Evolutionary conservation across 768 basidiomycete species (phyloP).

Genomic region (Steccherinum ochraceum): DNA sequence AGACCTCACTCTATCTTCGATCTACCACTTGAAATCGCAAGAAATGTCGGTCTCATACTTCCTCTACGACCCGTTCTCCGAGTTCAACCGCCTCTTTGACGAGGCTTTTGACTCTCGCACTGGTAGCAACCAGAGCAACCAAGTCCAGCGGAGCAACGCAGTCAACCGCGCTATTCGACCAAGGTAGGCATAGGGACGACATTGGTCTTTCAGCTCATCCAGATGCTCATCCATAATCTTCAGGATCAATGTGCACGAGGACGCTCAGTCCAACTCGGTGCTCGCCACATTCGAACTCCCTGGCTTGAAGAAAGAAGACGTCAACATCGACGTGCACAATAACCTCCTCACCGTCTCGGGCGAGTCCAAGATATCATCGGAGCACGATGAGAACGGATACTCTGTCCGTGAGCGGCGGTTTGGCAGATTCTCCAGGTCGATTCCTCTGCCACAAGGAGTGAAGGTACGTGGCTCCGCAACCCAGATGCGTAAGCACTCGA

Average conservation of each 20-base stretch:
- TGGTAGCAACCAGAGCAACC: neutral
- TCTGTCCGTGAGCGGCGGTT: conserved; percentile 38
- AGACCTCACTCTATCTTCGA: too few relatives aligned
- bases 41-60: conserved; percentile 26
- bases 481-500: neutral
- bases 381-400: conserved; percentile 29
- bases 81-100: conserved; percentile 38
- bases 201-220: neutral
- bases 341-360: conserved; percentile 41
- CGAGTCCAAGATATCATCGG: conserved; percentile 25
- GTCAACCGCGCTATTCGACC: neutral
- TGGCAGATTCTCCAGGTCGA: conserved; percentile 41
- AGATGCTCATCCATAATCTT: neutral
- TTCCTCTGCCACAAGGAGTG: conserved; percentile 40
- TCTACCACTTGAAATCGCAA: too few relatives aligned
- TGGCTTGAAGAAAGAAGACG: conserved; percentile 41
- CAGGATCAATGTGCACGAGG: conserved; percentile 41
- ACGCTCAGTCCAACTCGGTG: conserved; percentile 30
- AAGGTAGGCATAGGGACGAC: neutral
- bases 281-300: conserved; percentile 51
- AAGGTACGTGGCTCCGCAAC: conserved; percentile 26
- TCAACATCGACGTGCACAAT: conserved; percentile 39
- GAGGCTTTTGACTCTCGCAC: conserved; percentile 26
- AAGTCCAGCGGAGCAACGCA: neutral
- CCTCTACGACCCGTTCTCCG: conserved; percentile 37